Evolutionary conservation across 2,329 filamentous ascomycete species (phyloP).

Genomic region (Hansfordia pulvinata): DNA sequence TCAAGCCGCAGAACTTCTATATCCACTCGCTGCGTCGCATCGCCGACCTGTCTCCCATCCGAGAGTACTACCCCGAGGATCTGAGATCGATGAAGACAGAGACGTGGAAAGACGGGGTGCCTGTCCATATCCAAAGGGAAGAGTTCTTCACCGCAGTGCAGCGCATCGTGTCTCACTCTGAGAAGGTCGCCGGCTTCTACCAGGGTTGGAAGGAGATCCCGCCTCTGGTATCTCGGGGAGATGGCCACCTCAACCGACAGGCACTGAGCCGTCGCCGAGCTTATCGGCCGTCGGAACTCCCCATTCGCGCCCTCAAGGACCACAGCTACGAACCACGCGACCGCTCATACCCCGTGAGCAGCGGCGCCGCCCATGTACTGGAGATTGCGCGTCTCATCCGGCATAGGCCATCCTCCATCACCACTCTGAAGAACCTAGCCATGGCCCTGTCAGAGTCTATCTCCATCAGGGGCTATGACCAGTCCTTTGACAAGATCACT

Average conservation of each 20-base stretch:
- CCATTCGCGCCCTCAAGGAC: constrained; percentile 4
- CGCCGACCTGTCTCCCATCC: constrained; percentile 13
- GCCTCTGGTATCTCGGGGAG: constrained; percentile 2
- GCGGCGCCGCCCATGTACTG: constrained; percentile 7
- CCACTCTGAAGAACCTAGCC: constrained; percentile 8
- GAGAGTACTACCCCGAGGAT: constrained; percentile 23
- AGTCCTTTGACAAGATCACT: constrained; percentile 8
- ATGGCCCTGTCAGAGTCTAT: constrained; percentile 7
- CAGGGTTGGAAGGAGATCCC: not conserved
- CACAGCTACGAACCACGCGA: constrained; percentile 8
- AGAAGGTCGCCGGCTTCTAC: constrained; percentile 11
- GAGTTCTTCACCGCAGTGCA: constrained; percentile 15
- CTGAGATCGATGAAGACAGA: constrained; percentile 19
- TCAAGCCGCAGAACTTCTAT: constrained; percentile 5
- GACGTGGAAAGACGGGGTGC: constrained; percentile 17
- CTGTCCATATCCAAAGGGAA: constrained; percentile 23
- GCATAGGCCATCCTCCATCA: constrained; percentile 6
- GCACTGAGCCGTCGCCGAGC: constrained; percentile 13
- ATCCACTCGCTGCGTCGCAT: constrained; percentile 9
- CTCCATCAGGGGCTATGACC: constrained; percentile 8
- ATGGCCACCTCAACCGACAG: constrained; percentile 9
- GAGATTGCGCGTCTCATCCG: constrained; percentile 6
- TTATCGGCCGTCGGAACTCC: constrained; percentile 12
- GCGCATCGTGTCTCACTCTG: constrained; percentile 16
- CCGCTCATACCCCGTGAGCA: constrained; percentile 3